Percentiles rank a stretch among this genome's conserved stretches.
phyloP scores from a whole-genome alignment of 208 protist genomes.

The Leishmania major region DNA sequence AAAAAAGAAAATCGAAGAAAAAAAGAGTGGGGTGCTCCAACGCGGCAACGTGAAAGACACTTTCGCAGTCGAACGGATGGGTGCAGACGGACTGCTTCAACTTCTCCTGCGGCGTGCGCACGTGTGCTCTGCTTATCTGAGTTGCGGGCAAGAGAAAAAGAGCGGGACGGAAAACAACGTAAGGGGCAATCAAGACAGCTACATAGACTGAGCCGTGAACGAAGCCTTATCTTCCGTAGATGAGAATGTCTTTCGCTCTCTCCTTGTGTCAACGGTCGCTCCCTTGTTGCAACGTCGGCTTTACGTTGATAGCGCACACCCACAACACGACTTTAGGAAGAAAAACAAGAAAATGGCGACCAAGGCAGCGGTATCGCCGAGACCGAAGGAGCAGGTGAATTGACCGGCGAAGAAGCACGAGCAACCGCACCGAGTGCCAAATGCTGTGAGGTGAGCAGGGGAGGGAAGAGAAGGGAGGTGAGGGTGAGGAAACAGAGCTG shows the following conservation, averaged over 20 bases:
- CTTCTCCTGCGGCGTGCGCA: not conserved
- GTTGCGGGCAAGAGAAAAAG: not conserved
- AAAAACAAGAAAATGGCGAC: not conserved
- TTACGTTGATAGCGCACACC: not conserved
- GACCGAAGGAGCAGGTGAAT: not conserved
- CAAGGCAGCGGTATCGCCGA: not conserved
- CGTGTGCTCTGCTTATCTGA: not conserved
- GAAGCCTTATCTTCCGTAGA: not conserved
- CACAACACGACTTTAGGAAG: not conserved
- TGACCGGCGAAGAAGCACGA: not conserved
- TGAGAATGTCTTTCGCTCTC: not conserved
- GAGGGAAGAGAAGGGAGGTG: not conserved
- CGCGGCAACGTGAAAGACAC: not conserved
- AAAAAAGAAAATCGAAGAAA: conserved; percentile 12
- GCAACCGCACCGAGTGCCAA: not conserved
- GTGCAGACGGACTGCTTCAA: not conserved
- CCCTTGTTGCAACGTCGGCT: not conserved
- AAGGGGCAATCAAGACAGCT: not conserved
- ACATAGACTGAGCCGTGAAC: not conserved
- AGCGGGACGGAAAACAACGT: not conserved
- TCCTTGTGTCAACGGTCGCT: not conserved
- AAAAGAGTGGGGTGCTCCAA: conserved; percentile 14
- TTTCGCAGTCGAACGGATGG: not conserved
- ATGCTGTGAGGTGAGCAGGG: too few relatives aligned
- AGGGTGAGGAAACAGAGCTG: not conserved